phyloP scores from a whole-genome alignment of 2,329 filamentous ascomycete species.

The Neofusicoccum laricinum region DNA sequence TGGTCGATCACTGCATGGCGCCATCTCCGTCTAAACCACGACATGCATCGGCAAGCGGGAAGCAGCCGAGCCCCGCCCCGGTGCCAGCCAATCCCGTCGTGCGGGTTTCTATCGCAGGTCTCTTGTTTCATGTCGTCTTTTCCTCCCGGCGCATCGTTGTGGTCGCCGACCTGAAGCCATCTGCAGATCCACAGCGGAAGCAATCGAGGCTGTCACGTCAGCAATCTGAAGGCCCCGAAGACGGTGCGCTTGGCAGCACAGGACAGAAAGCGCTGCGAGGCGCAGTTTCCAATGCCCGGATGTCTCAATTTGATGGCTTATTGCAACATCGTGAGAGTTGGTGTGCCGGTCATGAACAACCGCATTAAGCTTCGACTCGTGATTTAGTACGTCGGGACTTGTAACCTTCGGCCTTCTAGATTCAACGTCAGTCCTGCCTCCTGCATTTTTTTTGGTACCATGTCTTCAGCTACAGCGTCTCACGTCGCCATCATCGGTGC shows the following conservation, averaged over 20 bases:
- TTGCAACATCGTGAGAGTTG: background rate
- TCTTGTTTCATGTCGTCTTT: background rate
- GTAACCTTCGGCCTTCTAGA: background rate
- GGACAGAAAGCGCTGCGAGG: background rate
- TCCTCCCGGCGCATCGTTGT: background rate
- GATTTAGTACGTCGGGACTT: background rate
- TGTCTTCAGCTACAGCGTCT: constrained; percentile 19
- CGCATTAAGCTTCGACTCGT: background rate
- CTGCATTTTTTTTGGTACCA: background rate
- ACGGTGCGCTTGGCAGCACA: background rate
- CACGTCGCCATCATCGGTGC: constrained; percentile 35
- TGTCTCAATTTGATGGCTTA: background rate
- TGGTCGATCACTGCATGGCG: constrained; percentile 12
- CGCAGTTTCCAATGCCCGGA: background rate
- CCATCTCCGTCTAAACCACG: constrained; percentile 8
- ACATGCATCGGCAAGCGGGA: constrained; percentile 12
- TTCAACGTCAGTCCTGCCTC: background rate
- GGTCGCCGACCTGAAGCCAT: constrained; percentile 1
- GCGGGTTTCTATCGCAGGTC: background rate
- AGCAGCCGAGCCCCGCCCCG: background rate
- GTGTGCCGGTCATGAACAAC: background rate
- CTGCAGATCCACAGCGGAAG: background rate
- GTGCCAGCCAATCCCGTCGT: background rate
- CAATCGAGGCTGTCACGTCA: background rate
- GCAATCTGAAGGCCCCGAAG: background rate